Evolutionary conservation across 768 basidiomycete genomes (phyloP).

Genomic region (Kwoniella europaea): DNA sequence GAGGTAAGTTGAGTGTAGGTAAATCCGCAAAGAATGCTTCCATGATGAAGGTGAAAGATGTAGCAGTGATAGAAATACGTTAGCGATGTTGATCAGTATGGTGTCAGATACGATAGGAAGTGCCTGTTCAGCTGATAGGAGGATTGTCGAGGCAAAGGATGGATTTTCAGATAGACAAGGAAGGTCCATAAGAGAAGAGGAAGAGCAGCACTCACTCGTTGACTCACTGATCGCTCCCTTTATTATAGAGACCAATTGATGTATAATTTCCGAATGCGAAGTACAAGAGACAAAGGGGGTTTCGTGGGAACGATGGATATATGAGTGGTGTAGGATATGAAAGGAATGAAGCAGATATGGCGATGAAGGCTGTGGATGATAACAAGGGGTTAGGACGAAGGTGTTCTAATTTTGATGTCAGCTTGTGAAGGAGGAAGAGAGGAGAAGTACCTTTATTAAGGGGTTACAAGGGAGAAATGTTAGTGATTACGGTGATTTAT

Average conservation of each 20-base stretch:
- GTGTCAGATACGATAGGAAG: neutral
- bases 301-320: neutral
- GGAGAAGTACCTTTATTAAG: neutral
- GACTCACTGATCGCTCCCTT: neutral
- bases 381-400: neutral
- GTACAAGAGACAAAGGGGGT: neutral
- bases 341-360: slow-evolving; percentile 3
- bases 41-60: neutral
- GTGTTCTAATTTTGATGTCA: neutral
- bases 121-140: neutral
- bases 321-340: slow-evolving; percentile 2
- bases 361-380: neutral
- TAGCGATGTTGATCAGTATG: neutral
- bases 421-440: neutral
- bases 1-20: slow-evolving; percentile 1
- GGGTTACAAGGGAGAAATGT: neutral
- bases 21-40: neutral
- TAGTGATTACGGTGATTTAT: neutral
- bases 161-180: neutral
- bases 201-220: neutral
- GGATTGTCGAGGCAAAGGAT: neutral
- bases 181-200: neutral
- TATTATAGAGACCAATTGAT: neutral
- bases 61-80: neutral
- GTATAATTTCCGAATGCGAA: neutral